A percentile compares a stretch with the other conserved stretches of the same genome.
Evolutionary conservation across 768 basidiomycete species (phyloP).

Genomic region (Mycena galopus): DNA sequence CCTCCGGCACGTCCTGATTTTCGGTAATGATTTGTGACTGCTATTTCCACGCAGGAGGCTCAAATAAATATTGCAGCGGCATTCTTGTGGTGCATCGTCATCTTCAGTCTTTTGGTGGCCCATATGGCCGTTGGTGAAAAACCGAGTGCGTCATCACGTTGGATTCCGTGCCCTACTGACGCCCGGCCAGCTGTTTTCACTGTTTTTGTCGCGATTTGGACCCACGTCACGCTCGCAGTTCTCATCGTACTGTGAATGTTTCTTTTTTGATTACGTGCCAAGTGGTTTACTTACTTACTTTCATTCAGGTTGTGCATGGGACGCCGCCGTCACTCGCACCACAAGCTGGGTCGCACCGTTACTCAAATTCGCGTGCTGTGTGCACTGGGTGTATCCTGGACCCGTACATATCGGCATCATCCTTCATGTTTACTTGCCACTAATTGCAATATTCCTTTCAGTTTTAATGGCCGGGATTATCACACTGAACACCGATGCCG

Average conservation of each 20-base stretch:
- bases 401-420: background rate
- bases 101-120: slow-evolving; percentile 1
- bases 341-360: slow-evolving; percentile 11
- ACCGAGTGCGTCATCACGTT: background rate
- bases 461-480: slow-evolving; percentile 15
- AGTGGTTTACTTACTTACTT: background rate
- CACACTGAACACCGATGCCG: background rate
- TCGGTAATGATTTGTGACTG: background rate
- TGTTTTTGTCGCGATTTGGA: slow-evolving; percentile 16
- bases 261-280: background rate
- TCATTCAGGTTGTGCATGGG: slow-evolving; percentile 11
- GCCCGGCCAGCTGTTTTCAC: background rate
- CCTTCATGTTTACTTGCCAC: too few relatives aligned
- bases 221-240: background rate
- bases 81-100: background rate
- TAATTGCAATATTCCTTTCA: background rate
- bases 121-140: background rate
- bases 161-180: background rate
- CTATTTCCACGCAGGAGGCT: background rate
- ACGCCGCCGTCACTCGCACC: background rate
- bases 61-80: background rate
- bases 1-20: background rate
- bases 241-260: slow-evolving; percentile 6
- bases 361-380: slow-evolving; percentile 13
- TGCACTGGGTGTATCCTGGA: slow-evolving; percentile 19